A percentile compares a stretch with the other conserved stretches of the same genome.
Conservation (phyloP, 2,329 filamentous ascomycete species). For the Nigrospora osmanthi region DNA sequence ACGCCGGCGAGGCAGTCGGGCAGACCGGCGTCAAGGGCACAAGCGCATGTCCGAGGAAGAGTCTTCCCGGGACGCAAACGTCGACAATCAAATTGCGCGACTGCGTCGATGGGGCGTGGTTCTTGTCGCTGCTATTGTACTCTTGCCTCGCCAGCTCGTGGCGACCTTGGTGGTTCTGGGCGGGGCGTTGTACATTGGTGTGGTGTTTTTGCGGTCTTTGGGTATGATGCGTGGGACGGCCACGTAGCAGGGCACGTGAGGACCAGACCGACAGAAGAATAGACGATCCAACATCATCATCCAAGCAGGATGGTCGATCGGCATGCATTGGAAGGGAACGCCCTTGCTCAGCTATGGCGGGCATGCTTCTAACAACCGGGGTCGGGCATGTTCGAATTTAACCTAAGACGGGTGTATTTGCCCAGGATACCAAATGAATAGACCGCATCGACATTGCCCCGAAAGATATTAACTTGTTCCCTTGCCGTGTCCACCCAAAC, state of each 20-base stretch:
- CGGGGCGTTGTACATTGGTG: conserved; percentile 19
- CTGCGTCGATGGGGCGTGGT: conserved; percentile 20
- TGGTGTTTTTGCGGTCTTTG: conserved; percentile 13
- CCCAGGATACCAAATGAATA: too few relatives aligned
- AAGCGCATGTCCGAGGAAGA: conserved; percentile 1
- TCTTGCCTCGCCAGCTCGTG: conserved; percentile 20
- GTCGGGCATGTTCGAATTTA: not conserved
- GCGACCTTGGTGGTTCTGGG: conserved; percentile 22
- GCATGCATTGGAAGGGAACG: conserved; percentile 1
- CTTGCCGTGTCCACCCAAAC: too few relatives aligned
- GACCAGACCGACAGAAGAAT: not conserved
- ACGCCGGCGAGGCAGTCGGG: conserved; percentile 18
- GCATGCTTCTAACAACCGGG: not conserved
- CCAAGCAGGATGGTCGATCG: not conserved
- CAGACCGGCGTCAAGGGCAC: conserved; percentile 26
- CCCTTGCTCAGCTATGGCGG: not conserved
- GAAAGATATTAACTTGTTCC: too few relatives aligned
- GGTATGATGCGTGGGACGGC: conserved; percentile 11
- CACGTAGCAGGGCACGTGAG: too few relatives aligned
- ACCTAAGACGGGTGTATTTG: too few relatives aligned
- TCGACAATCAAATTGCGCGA: conserved; percentile 14
- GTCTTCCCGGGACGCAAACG: conserved; percentile 7
- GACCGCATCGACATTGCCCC: too few relatives aligned
- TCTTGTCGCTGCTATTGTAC: conserved; percentile 17
- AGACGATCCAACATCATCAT: conserved; percentile 3